Evolutionary conservation across 2,329 filamentous ascomycete genomes (phyloP).

Genomic region (Alternaria arbusti): DNA sequence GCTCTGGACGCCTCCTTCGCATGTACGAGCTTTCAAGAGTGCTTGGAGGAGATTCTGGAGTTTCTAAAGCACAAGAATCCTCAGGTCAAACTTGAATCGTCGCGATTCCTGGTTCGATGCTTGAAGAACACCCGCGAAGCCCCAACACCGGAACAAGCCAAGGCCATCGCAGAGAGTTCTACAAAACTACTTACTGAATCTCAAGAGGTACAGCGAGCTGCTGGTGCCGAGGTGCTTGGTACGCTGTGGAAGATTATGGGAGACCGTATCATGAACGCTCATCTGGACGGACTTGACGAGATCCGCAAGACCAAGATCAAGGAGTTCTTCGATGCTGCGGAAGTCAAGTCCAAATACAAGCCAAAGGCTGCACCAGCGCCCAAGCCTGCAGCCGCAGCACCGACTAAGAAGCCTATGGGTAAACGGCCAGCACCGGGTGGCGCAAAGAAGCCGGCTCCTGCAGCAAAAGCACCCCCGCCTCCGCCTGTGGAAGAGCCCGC

Average conservation of each 20-base stretch:
- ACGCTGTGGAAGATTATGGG: conserved; percentile 99
- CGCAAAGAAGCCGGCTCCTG: conserved; percentile 59
- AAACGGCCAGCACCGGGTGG: conserved; percentile 60
- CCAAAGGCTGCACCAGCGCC: conserved; percentile 76
- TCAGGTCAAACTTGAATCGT: conserved; percentile 93
- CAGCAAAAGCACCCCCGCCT: conserved; percentile 45
- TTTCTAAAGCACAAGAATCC: conserved; percentile 94
- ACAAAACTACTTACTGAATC: conserved; percentile 93
- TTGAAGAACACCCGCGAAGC: conserved; percentile 83
- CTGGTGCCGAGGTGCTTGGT: conserved; percentile 89
- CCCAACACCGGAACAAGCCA: conserved; percentile 82
- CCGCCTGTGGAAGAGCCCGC: conserved; percentile 54
- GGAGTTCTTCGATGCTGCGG: conserved; percentile 82
- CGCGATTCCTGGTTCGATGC: conserved; percentile 90
- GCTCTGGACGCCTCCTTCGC: conserved; percentile 77
- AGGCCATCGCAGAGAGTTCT: conserved; percentile 81
- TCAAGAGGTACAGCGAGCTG: conserved; percentile 81
- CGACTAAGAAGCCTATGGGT: conserved; percentile 51
- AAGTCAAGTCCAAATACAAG: conserved; percentile 90
- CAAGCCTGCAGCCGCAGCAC: conserved; percentile 56
- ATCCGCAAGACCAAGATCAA: conserved; percentile 96
- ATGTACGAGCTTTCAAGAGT: conserved; percentile 77
- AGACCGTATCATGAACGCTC: conserved; percentile 91
- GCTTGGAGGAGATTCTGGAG: conserved; percentile 86
- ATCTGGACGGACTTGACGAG: conserved; percentile 90